Percentiles rank a stretch among this genome's conserved stretches.
These are phyloP conservation scores for Citrus reticulata DNA, from an alignment of 345 rosid genomes.

Conservation along the genomic window DNA sequence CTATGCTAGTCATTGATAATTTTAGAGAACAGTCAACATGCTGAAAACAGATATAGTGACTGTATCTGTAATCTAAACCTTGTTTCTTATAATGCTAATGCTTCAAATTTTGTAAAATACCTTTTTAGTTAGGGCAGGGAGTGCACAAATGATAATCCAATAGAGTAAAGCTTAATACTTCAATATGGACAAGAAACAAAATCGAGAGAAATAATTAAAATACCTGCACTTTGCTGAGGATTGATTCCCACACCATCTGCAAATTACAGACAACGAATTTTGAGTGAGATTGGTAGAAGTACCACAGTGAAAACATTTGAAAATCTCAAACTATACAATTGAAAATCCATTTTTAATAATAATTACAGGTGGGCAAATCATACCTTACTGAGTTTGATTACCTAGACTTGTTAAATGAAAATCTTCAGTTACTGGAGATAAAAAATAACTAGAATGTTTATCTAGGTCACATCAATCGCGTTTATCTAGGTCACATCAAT, in stretches of 20 bases:
- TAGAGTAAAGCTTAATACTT: background rate
- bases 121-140: background rate
- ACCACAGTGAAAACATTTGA: background rate
- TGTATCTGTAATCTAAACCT: background rate
- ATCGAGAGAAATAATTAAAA: background rate
- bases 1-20: background rate
- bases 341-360: background rate
- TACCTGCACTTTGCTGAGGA: constrained; percentile 99
- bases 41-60: background rate
- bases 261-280: constrained; percentile 12
- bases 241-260: constrained; percentile 97
- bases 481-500: background rate
- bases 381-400: background rate
- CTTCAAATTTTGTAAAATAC: background rate
- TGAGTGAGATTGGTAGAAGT: background rate
- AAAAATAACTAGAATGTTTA: background rate
- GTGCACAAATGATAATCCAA: constrained; percentile 1
- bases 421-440: background rate
- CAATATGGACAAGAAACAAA: background rate
- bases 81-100: background rate
- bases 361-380: background rate
- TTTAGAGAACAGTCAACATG: background rate
- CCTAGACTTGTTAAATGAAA: background rate
- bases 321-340: background rate
- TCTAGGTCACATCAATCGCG: background rate